A percentile compares a stretch with the other conserved stretches of the same genome.
Conservation (phyloP, 495 filamentous ascomycete species). For the Hypomontagnella submonticulosa region DNA sequence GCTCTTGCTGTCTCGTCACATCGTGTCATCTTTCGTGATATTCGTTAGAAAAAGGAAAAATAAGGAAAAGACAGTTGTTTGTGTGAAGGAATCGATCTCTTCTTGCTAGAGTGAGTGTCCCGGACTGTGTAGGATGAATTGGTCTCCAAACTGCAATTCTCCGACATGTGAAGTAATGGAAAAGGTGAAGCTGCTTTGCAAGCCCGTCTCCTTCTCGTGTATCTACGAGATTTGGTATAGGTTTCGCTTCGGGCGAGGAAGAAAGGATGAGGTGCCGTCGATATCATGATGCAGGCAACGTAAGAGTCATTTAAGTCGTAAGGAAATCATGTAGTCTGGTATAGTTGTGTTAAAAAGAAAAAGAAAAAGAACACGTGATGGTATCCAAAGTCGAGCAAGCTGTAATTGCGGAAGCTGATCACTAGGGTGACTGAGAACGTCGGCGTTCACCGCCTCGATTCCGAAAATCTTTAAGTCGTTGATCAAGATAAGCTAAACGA, state of each 20-base stretch:
- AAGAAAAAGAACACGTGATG: constrained; percentile 24
- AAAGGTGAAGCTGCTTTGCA: constrained; percentile 17
- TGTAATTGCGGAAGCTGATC: constrained; percentile 27
- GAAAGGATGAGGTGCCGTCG: constrained; percentile 13
- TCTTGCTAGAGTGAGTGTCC: constrained; percentile 14
- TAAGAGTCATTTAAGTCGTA: constrained; percentile 47
- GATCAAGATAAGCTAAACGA: constrained; percentile 63
- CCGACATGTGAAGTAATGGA: constrained; percentile 23
- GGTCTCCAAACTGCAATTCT: constrained; percentile 34
- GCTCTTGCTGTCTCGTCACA: constrained; percentile 44
- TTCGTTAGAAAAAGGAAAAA: constrained; percentile 41
- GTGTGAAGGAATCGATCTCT: constrained; percentile 12
- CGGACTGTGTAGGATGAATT: constrained; percentile 20
- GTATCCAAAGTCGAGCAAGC: constrained; percentile 4
- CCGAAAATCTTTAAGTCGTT: constrained; percentile 62
- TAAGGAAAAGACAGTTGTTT: constrained; percentile 17
- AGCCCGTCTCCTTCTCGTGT: constrained; percentile 14
- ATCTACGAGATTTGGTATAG: constrained; percentile 5
- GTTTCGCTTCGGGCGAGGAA: constrained; percentile 22
- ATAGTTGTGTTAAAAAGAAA: constrained; percentile 41
- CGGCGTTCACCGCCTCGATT: constrained; percentile 48
- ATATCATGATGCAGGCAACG: constrained; percentile 34
- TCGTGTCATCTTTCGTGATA: constrained; percentile 45
- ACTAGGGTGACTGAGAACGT: constrained; percentile 57
- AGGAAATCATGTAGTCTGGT: constrained; percentile 45